Base-by-base conservation (phyloP, 225 moss, liverwort and hornwort genomes). In the Bryoerythrophyllum caledonicum region DNA sequence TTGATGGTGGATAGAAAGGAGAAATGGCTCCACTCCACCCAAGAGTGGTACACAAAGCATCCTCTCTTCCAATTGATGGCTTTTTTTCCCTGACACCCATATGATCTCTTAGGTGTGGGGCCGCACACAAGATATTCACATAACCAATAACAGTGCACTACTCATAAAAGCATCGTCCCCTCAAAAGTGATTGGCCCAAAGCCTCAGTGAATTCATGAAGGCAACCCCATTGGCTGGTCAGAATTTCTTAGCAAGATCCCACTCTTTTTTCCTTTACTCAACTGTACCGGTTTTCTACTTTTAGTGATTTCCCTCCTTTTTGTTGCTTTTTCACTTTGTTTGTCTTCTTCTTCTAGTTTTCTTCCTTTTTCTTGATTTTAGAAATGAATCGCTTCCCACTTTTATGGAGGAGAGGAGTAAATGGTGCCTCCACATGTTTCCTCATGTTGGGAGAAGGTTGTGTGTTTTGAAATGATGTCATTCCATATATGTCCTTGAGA, bases 11-110 rank as follows among this genome's bases (percentile, higher is more conserved):
- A 19, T 19, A 0, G 1, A 16, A 16, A 48, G 16, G 37, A 37
- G 7, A 37, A 37, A 37, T 37, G 6, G 11, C 17, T 48, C 5
- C 16, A 17, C 46, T 46, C 46, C 5, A 46, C 1, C 16, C 37
- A 37, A 16, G 46, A 46, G 5, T 16, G 43, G 37, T 19, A 49
- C 19, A 19, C 19, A 49, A 49, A 19, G 48, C 48, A 49, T 49
- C 48, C 48, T 17, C 81, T 63, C 68, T 73, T 34, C 27, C 17
- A 27, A 40, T 58, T 10, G 74, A 52, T 25, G 68, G 21, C 74
- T 82, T 65, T 69, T 69, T 52, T n/a, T 32, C 0, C 17, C 78
- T 32, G 20, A 25, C 8, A 10, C 78, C 70, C 34, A 74, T 70
- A 59, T 38, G 17, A n/a, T n/a, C n/a, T n/a, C n/a, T n/a, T n/a